phyloP scores from a whole-genome alignment of 441 rosid genomes.

The Lepidium campestre region DNA sequence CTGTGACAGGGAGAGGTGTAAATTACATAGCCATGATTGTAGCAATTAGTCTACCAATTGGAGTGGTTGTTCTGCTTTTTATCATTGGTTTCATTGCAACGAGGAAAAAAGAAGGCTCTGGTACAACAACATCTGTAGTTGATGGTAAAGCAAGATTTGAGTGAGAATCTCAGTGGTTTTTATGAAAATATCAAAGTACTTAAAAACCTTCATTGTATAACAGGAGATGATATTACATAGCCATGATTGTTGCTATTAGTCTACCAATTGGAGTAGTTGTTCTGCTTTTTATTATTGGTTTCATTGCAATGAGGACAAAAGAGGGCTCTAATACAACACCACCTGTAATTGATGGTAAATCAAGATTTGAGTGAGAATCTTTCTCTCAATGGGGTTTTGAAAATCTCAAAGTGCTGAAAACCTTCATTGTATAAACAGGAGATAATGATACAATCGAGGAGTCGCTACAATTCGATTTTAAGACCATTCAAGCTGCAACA shows the following conservation, averaged over 20 bases:
- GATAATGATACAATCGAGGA: neutral
- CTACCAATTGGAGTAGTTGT: neutral
- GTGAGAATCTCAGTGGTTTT: neutral
- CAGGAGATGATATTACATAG: neutral
- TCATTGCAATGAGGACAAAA: slow-evolving; percentile 6
- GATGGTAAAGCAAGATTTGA: neutral
- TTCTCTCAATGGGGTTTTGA: neutral
- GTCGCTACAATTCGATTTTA: neutral
- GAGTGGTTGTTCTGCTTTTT: neutral
- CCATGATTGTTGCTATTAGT: neutral
- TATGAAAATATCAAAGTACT: neutral
- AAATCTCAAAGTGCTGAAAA: neutral
- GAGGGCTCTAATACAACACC: neutral
- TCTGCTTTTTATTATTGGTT: neutral
- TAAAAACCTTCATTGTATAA: neutral
- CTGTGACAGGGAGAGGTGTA: neutral
- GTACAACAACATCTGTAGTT: neutral
- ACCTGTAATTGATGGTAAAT: neutral
- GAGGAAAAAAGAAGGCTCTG: neutral
- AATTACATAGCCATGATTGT: neutral
- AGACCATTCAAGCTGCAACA: slow-evolving; percentile 2
- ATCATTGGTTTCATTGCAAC: slow-evolving; percentile 4
- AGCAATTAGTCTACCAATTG: neutral
- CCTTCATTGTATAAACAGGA: neutral
- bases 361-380: neutral